Evolutionary conservation across 768 basidiomycete species (phyloP), one percentile per base, ranked within the genome.

Genomic region (Phylloporus sp.): DNA sequence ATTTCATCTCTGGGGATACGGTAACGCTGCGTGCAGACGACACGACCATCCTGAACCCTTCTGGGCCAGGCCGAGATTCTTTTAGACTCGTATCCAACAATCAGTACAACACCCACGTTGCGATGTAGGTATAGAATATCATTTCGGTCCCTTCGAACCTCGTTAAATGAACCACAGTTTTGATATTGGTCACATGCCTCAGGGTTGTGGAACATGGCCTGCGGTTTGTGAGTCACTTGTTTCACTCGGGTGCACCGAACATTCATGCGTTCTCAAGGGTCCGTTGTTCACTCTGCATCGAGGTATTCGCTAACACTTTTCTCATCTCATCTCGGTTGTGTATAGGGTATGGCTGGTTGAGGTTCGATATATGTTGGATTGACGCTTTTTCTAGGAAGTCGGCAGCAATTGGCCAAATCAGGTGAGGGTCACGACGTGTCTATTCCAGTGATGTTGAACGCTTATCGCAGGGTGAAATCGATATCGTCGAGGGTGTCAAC

Each of bases 1-100:
- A 82, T 3, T 84, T 71, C 53, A 72, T 82, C 4, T 74, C 73
- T 15, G 75, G 73, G 15, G 71, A 79, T 55, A 53, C 57, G 4
- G 61, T 73, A 13, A 66, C 59, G 13, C 49, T 74, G 20, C 60
- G 68, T 2, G 66, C 70, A 4, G 73, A 74, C 35, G 26, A 63
- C 36, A 63, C 55, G 15, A 72, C 73, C 11, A 53, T 57, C 6
- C 62, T 76, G 9, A 57, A 32, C 7, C 5, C 71, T 8, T 46
- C 45, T 7, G 70, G 62, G 6, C 60, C 70, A 0, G 74, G 73
- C 32, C 59, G 73, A 34, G 67, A 69, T 26, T 71, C 72, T 1
- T 73, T 75, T 50, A 65, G 73, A 24, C 52, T 74, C 31, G 12
- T 43, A 43, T 70, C 68, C 15, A 70, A 68, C 32, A 42, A 53